Base-by-base conservation (phyloP, 2,329 filamentous ascomycete genomes). In the Saccharata proteae region DNA sequence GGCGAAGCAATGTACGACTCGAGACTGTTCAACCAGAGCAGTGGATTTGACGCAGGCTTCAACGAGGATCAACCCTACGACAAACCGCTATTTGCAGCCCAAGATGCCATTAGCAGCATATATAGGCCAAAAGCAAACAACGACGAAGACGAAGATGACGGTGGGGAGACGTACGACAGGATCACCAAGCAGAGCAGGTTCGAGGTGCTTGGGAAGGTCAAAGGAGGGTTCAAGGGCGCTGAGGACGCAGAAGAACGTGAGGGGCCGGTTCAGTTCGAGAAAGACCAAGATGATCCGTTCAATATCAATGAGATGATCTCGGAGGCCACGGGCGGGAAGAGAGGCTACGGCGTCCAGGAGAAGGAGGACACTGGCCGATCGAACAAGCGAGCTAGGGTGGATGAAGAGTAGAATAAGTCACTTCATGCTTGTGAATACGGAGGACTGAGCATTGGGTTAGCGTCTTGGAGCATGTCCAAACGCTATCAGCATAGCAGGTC, bases 51-150 rank as follows among this genome's bases (percentile, higher is more conserved):
- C 44, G 72, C 77, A 31, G 90, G 88, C 1, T 85, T 94, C 68
- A 98, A 98, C 55, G 90, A 98, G 56, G 90, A 98, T 55, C 90
- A 98, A 50, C 76, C 78, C 1, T 98, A 96, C 61, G 90, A 96
- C 56, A 96, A 96, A 59, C 90, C 90, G 13, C 65, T 98, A 6
- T 98, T 98, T 53, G 86, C 86, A 1, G 88, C 90, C 10, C 85
- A 94, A 52, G 88, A 96, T 51, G 88, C 84, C 6, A 84, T 94
- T 46, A 90, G 74, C 60, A 88, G 78, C 54, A 96, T 98, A 43
- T 98, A 98, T 58, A 72, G 85, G 19, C 84, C 88, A 2, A 72
- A 72, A 14, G 73, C 80, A 15, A 66, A 69, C 25, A 76, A 78
- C 35, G 73, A 78, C 26, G 77, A 75, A 11, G 79, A 82, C 12